phyloP scores from a whole-genome alignment of 495 filamentous ascomycete species.

The Lasiosphaeria miniovina region DNA sequence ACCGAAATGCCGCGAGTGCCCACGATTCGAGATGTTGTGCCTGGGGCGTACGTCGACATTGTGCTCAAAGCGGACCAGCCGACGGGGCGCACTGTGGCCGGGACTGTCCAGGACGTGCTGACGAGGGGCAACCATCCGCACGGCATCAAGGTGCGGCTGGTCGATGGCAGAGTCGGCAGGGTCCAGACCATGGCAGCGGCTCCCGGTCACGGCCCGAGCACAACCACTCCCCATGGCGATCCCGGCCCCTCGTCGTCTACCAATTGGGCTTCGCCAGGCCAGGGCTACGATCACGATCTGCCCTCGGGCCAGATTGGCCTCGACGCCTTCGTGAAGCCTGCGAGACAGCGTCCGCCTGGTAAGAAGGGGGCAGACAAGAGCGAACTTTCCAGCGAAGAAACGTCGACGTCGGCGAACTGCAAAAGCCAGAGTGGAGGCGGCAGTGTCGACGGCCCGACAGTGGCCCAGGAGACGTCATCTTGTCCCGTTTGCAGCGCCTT shows the following conservation, averaged over 20 bases:
- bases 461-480: conserved; percentile 25
- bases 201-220: background rate
- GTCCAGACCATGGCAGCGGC: conserved; percentile 54
- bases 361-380: too few species aligned
- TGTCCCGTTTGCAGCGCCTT: conserved; percentile 61
- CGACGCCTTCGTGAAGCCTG: conserved; percentile 46
- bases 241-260: background rate
- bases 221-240: background rate
- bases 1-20: conserved; percentile 40
- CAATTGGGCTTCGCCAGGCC: conserved; percentile 6
- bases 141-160: conserved; percentile 71
- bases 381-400: background rate
- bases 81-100: conserved; percentile 63
- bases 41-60: conserved; percentile 62
- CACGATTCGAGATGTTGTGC: conserved; percentile 46
- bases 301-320: conserved; percentile 28
- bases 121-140: conserved; percentile 70
- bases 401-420: conserved; percentile 13
- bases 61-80: conserved; percentile 69
- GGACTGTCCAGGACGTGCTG: conserved; percentile 57
- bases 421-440: background rate
- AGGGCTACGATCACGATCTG: conserved; percentile 9
- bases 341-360: conserved; percentile 25
- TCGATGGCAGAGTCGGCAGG: conserved; percentile 64
- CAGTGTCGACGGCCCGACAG: background rate